Conservation (phyloP, 768 basidiomycete species). For the Phaffia tasmanica region DNA sequence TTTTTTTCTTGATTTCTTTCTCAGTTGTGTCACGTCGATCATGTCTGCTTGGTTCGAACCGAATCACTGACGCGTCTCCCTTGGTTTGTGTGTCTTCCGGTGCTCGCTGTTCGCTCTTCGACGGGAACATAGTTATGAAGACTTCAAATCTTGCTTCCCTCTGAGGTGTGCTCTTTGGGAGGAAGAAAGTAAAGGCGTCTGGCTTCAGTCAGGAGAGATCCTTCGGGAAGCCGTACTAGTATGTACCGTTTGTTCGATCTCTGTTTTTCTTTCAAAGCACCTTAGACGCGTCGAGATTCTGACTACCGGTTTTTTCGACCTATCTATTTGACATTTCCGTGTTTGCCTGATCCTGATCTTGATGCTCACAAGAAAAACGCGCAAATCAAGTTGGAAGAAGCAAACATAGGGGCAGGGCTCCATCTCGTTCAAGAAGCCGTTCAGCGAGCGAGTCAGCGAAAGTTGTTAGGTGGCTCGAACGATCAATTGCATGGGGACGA, state of each 20-base stretch:
- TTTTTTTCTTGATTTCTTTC: not conserved
- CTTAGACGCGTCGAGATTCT: too few species aligned
- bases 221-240: slow-evolving; percentile 14
- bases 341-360: not conserved
- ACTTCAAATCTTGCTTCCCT: slow-evolving; percentile 13
- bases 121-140: slow-evolving; percentile 9
- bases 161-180: not conserved
- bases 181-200: slow-evolving; percentile 9
- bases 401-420: slow-evolving; percentile 10
- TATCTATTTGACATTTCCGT: too few species aligned
- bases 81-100: not conserved
- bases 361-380: not conserved
- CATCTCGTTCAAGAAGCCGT: slow-evolving; percentile 10
- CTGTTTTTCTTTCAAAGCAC: too few species aligned
- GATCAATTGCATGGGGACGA: slow-evolving; percentile 17
- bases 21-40: not conserved
- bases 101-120: too few species aligned
- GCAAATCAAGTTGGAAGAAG: slow-evolving; percentile 11
- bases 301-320: too few species aligned
- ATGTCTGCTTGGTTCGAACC: not conserved
- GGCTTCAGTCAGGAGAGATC: slow-evolving; percentile 13
- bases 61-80: not conserved
- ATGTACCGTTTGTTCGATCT: not conserved
- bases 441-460: slow-evolving; percentile 1
- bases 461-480: not conserved